phyloP scores from a whole-genome alignment of 2,329 filamentous ascomycete species.

The Neonectria ditissima region DNA sequence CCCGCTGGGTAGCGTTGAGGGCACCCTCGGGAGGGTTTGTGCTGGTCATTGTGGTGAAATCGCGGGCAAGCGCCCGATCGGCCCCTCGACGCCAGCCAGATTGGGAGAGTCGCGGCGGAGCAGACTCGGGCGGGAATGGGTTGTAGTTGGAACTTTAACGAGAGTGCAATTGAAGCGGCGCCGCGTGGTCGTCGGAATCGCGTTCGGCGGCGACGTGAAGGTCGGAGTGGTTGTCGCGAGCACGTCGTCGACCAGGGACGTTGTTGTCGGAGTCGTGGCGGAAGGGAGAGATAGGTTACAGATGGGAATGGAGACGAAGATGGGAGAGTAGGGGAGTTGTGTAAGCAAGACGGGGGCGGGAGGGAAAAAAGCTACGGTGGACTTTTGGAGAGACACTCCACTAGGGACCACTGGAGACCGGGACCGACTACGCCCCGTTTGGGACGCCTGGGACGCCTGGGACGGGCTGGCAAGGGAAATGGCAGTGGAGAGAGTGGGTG shows the following conservation, averaged over 20 bases:
- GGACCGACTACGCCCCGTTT: conserved; percentile 5
- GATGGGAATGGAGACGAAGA: conserved; percentile 33
- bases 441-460: conserved; percentile 12
- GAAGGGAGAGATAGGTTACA: conserved; percentile 37
- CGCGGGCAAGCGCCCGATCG: conserved; percentile 55
- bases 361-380: conserved; percentile 47
- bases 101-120: conserved; percentile 40
- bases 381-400: conserved; percentile 35
- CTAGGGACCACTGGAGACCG: conserved; percentile 18
- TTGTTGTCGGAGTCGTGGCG: conserved; percentile 38
- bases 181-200: conserved; percentile 38
- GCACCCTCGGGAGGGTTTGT: conserved; percentile 46
- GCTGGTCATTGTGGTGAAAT: conserved; percentile 52
- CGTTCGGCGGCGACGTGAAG: conserved; percentile 21
- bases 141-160: conserved; percentile 28
- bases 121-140: conserved; percentile 31
- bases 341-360: conserved; percentile 46
- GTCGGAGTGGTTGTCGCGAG: conserved; percentile 18
- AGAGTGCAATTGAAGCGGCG: conserved; percentile 42
- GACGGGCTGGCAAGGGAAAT: conserved; percentile 44
- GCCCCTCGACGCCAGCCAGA: conserved; percentile 53
- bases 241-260: conserved; percentile 39
- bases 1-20: conserved; percentile 71
- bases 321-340: conserved; percentile 43
- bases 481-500: conserved; percentile 44